Evolutionary conservation across 306 rosid genomes (phyloP).

Genomic region (Cyclanthera cordifolia): DNA sequence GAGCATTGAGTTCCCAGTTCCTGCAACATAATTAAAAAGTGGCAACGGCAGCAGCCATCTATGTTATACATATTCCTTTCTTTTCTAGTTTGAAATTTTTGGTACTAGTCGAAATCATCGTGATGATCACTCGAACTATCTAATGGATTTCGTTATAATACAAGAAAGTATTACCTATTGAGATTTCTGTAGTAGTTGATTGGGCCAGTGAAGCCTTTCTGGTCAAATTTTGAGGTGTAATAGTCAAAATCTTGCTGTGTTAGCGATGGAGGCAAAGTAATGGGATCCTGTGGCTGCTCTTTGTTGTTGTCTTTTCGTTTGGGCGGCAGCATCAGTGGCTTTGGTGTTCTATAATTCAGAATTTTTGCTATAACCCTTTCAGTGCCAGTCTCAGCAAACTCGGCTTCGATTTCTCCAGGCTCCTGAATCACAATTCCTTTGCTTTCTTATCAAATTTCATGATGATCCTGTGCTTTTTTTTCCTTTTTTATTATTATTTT

Average conservation of each 20-base stretch:
- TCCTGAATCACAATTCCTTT: constrained; percentile 30
- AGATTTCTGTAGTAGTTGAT: constrained; percentile 62
- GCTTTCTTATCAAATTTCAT: background rate
- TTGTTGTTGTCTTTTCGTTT: background rate
- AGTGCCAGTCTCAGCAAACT: constrained; percentile 57
- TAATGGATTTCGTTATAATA: background rate
- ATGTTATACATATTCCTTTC: background rate
- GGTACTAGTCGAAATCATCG: background rate
- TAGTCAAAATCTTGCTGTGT: constrained; percentile 51
- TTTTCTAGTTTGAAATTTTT: background rate
- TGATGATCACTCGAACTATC: background rate
- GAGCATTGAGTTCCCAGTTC: constrained; percentile 72
- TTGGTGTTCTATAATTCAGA: constrained; percentile 42
- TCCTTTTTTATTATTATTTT: too few relatives aligned
- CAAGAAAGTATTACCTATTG: constrained; percentile 16
- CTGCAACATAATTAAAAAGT: constrained; percentile 21
- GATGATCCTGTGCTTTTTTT: background rate
- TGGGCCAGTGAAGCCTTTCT: constrained; percentile 57
- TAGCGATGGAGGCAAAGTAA: constrained; percentile 51
- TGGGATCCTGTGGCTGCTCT: constrained; percentile 35
- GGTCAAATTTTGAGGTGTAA: constrained; percentile 39
- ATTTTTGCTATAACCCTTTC: constrained; percentile 48
- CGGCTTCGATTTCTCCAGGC: constrained; percentile 56
- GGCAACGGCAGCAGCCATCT: background rate
- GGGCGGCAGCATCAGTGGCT: constrained; percentile 45